Evolutionary conservation across 805 yeast species (phyloP).

Genomic region (Danielia reshetovae): DNA sequence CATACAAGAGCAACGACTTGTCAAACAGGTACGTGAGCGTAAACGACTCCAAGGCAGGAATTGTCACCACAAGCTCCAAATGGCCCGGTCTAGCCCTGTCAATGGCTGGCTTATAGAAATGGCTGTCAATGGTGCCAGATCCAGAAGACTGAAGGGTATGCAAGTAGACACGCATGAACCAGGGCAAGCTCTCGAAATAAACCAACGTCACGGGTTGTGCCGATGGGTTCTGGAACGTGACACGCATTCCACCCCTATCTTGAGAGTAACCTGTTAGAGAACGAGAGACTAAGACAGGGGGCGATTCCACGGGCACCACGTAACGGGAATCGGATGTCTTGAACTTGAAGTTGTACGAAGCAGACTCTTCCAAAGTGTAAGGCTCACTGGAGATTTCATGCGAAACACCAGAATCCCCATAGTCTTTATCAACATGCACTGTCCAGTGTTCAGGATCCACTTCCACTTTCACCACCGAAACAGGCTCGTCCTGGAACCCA

Average conservation of each 20-base stretch:
- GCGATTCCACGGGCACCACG: slow-evolving; percentile 36
- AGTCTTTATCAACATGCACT: slow-evolving; percentile 23
- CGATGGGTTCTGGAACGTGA: slow-evolving; percentile 69
- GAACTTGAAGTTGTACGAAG: slow-evolving; percentile 35
- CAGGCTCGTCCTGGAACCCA: slow-evolving; percentile 47
- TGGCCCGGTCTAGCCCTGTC: slow-evolving; percentile 83
- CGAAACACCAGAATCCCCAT: slow-evolving; percentile 2
- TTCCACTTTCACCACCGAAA: slow-evolving; percentile 44
- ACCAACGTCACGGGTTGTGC: slow-evolving; percentile 45
- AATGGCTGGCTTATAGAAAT: slow-evolving; percentile 68
- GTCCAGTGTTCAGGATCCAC: slow-evolving; percentile 46
- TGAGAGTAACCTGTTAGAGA: slow-evolving; percentile 90
- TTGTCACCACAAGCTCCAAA: slow-evolving; percentile 58
- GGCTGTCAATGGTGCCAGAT: slow-evolving; percentile 41
- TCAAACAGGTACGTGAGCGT: slow-evolving; percentile 76
- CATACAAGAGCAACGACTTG: slow-evolving; percentile 74
- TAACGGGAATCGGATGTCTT: slow-evolving; percentile 43
- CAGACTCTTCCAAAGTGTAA: slow-evolving; percentile 17
- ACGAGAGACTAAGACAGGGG: slow-evolving; percentile 73
- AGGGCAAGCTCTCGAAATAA: slow-evolving; percentile 82
- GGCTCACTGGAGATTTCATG: slow-evolving; percentile 4
- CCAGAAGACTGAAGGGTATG: slow-evolving; percentile 50
- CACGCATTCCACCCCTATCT: slow-evolving; percentile 85
- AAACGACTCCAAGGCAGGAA: slow-evolving; percentile 64
- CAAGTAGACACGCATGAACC: slow-evolving; percentile 84